These are phyloP conservation scores for Quercus berberidifolia DNA, from an alignment of 306 rosid genomes.

Conservation along the genomic window DNA sequence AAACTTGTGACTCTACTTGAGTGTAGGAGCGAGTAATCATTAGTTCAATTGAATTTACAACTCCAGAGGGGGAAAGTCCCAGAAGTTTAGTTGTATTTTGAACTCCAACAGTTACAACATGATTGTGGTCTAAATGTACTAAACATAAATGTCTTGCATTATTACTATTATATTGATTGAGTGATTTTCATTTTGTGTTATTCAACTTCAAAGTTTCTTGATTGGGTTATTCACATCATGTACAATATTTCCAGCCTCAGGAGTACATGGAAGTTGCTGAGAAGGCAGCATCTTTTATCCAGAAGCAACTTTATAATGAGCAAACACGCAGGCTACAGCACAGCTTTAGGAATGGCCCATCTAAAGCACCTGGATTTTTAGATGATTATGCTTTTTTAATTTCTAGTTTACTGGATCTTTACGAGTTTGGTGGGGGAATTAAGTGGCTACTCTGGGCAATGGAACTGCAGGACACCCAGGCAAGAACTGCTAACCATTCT, in stretches of 20 bases:
- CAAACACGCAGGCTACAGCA: constrained; percentile 63
- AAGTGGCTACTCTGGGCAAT: constrained; percentile 85
- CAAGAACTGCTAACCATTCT: constrained; percentile 26
- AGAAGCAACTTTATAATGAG: constrained; percentile 59
- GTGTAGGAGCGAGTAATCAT: not conserved
- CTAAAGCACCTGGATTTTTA: constrained; percentile 86
- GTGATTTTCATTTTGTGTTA: not conserved
- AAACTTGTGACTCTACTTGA: not conserved
- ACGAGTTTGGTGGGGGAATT: constrained; percentile 72
- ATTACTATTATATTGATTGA: not conserved
- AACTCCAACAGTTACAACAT: not conserved
- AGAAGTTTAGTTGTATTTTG: not conserved
- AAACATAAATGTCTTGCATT: not conserved
- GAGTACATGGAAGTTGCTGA: constrained; percentile 73
- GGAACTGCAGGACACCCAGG: constrained; percentile 86
- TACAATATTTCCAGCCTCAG: constrained; percentile 50
- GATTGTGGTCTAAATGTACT: not conserved
- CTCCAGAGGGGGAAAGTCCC: not conserved
- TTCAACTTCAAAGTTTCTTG: not conserved
- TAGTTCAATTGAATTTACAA: not conserved
- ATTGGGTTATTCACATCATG: not conserved
- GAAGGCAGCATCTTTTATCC: constrained; percentile 71
- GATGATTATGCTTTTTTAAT: constrained; percentile 92
- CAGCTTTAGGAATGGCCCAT: constrained; percentile 84
- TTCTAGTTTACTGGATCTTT: constrained; percentile 81